Percentiles rank a stretch among this genome's conserved stretches.
These are phyloP conservation scores for Cyclocybe aegerita DNA, from an alignment of 768 basidiomycete genomes.

Conservation along the genomic window DNA sequence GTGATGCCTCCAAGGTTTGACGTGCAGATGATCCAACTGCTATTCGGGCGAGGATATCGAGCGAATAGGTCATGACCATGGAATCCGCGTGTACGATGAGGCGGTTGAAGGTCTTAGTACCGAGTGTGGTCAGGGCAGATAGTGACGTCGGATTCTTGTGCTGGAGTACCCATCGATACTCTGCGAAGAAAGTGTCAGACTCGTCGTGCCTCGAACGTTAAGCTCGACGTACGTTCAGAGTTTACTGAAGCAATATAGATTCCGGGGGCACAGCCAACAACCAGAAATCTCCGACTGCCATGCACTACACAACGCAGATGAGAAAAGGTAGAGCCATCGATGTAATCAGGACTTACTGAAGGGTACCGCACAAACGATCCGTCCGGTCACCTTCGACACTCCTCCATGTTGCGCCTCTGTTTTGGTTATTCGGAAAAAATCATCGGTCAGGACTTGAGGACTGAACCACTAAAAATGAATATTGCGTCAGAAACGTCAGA, in stretches of 20 bases:
- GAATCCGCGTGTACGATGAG: constrained; percentile 65
- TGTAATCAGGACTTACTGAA: constrained; percentile 48
- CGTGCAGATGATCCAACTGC: constrained; percentile 47
- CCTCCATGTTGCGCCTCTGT: constrained; percentile 27
- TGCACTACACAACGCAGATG: constrained; percentile 34
- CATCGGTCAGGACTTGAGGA: constrained; percentile 55
- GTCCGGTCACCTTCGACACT: constrained; percentile 49
- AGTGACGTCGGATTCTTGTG: constrained; percentile 51
- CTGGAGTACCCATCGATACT: constrained; percentile 56
- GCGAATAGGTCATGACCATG: constrained; percentile 62
- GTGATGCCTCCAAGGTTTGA: constrained; percentile 50
- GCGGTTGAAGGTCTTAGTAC: constrained; percentile 53
- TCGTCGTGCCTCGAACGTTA: not conserved
- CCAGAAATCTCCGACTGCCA: constrained; percentile 56
- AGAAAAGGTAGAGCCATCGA: not conserved
- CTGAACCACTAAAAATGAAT: constrained; percentile 61
- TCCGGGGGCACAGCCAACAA: constrained; percentile 65
- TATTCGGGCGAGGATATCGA: constrained; percentile 67
- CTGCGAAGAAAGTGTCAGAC: constrained; percentile 32
- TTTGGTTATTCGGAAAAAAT: constrained; percentile 55
- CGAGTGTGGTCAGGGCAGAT: constrained; percentile 48
- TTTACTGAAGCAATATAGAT: constrained; percentile 63
- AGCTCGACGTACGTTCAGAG: constrained; percentile 45
- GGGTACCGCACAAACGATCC: constrained; percentile 55
- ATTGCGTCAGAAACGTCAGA: not conserved